Conservation (phyloP, 192 early-diverging fungal genomes). For the Entophlyctis luteolus region DNA sequence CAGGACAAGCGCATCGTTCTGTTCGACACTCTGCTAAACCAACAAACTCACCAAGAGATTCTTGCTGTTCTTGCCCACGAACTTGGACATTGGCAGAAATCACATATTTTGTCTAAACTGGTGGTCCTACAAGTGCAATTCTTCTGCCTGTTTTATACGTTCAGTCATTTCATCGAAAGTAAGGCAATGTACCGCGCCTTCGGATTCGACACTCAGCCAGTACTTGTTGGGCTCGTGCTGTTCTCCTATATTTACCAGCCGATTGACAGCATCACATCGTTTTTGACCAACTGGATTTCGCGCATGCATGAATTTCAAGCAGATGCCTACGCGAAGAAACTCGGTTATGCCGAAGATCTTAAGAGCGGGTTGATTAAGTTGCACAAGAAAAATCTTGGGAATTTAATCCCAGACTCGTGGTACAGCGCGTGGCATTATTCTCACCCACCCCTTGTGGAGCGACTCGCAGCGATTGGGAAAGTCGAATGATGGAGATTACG, state of each 20-base stretch:
- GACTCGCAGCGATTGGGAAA: conserved; percentile 61
- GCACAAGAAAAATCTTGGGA: conserved; percentile 82
- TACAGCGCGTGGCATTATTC: conserved; percentile 90
- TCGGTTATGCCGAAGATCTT: conserved; percentile 72
- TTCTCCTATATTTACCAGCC: conserved; percentile 71
- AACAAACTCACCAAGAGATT: conserved; percentile 78
- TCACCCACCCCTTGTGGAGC: conserved; percentile 88
- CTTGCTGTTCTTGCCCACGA: conserved; percentile 94
- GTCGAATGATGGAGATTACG: conserved; percentile 22
- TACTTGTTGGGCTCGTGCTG: conserved; percentile 84
- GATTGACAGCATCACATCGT: conserved; percentile 68
- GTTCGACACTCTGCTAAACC: conserved; percentile 87
- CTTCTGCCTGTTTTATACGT: conserved; percentile 58
- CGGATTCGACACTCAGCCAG: conserved; percentile 73
- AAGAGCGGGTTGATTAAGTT: conserved; percentile 82
- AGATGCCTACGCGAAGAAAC: conserved; percentile 79
- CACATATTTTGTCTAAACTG: conserved; percentile 78
- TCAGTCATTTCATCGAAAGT: conserved; percentile 63
- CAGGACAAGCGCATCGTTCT: conserved; percentile 92
- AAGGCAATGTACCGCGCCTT: conserved; percentile 77
- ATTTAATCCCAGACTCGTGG: conserved; percentile 56
- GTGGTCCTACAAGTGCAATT: conserved; percentile 69
- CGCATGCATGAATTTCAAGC: conserved; percentile 91
- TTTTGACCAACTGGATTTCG: conserved; percentile 75
- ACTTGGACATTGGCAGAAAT: conserved; percentile 90